Evolutionary conservation across 305 asterid species (phyloP).

Genomic region (Solanum hybrid): DNA sequence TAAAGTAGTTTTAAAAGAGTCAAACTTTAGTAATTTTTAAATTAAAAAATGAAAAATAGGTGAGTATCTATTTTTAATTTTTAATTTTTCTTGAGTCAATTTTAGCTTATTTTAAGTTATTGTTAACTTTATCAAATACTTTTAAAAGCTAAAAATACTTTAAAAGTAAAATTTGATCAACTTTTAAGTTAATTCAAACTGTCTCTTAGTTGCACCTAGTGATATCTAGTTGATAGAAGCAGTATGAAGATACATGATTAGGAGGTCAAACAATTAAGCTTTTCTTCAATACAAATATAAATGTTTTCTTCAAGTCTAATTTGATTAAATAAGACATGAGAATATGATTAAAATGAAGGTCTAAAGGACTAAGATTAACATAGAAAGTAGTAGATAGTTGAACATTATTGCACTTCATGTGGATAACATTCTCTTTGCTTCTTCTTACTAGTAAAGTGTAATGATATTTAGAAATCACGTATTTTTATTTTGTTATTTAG

Average conservation of each 20-base stretch:
- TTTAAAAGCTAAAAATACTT: too few species aligned
- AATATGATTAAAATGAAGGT: neutral
- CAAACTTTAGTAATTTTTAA: too few species aligned
- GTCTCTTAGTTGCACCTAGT: neutral
- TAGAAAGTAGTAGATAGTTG: neutral
- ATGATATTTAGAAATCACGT: neutral
- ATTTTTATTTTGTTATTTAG: neutral
- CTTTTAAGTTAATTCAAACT: rapidly evolving
- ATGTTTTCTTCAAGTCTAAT: neutral
- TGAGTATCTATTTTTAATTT: neutral
- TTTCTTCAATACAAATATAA: neutral
- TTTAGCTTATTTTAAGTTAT: too few species aligned
- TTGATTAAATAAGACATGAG: neutral
- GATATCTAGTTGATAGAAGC: neutral
- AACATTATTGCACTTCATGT: neutral
- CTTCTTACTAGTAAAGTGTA: neutral
- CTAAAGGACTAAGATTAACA: neutral
- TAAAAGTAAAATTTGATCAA: too few species aligned
- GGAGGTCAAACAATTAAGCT: neutral
- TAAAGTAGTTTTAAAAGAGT: too few species aligned
- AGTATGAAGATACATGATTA: neutral
- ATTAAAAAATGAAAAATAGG: neutral
- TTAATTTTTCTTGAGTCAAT: neutral
- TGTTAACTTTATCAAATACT: too few species aligned
- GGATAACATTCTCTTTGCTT: neutral